A percentile compares a stretch with the other conserved stretches of the same genome.
phyloP scores from a whole-genome alignment of 2,329 filamentous ascomycete genomes.

The Thermothelomyces thermophilus region DNA sequence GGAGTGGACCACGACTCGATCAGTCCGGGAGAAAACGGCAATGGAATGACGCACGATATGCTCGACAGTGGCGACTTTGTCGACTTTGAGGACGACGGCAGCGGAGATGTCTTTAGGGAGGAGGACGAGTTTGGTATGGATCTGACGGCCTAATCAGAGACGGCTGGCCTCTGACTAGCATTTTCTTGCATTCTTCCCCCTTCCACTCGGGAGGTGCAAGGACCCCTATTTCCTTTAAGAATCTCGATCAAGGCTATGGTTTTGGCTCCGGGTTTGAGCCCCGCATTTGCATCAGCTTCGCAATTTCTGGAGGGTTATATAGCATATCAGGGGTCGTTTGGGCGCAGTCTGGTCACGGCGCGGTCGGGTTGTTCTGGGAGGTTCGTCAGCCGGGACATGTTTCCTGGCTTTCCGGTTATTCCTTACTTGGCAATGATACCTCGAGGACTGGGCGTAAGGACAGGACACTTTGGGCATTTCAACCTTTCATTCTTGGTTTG shows the following conservation, averaged over 20 bases:
- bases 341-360: constrained; percentile 17
- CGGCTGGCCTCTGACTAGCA: background rate
- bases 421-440: constrained; percentile 17
- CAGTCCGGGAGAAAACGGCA: constrained; percentile 44
- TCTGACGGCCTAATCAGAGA: constrained; percentile 35
- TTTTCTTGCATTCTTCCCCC: background rate
- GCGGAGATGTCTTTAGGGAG: constrained; percentile 76
- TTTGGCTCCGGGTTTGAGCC: constrained; percentile 1
- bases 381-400: constrained; percentile 7
- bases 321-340: constrained; percentile 20
- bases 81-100: constrained; percentile 66
- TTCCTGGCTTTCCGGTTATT: constrained; percentile 12
- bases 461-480: constrained; percentile 12
- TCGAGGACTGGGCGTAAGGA: constrained; percentile 14
- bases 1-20: constrained; percentile 38
- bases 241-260: constrained; percentile 12
- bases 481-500: constrained; percentile 2
- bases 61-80: constrained; percentile 53
- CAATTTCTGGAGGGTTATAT: constrained; percentile 9
- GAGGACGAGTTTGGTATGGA: constrained; percentile 94
- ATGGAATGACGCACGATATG: constrained; percentile 39
- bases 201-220: too few species aligned
- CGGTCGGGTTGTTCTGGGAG: constrained; percentile 9
- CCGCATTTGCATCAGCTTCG: constrained; percentile 15
- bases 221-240: constrained; percentile 17